Conservation (phyloP, 306 rosid species). For the Psophocarpus tetragonolobus region DNA sequence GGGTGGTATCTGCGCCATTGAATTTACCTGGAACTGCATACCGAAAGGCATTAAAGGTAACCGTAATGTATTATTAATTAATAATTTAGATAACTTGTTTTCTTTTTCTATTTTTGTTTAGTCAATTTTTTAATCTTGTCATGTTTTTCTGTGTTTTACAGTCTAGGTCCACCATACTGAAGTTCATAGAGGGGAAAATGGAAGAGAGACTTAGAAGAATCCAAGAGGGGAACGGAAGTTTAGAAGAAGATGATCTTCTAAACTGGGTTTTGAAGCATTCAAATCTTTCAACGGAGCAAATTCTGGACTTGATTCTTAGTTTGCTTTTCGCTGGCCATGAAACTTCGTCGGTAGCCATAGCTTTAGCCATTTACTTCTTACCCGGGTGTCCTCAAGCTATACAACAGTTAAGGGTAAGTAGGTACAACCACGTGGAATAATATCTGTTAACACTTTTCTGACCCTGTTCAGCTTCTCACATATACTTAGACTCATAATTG, state of each 20-base stretch:
- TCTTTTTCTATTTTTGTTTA: not conserved
- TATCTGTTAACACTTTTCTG: not conserved
- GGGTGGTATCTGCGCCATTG: constrained; percentile 86
- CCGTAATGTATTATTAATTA: too few relatives aligned
- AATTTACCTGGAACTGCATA: constrained; percentile 94
- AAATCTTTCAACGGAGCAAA: constrained; percentile 85
- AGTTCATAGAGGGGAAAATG: constrained; percentile 85
- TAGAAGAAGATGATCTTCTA: constrained; percentile 81
- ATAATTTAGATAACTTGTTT: too few relatives aligned
- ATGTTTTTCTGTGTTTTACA: constrained; percentile 28
- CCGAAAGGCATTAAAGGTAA: constrained; percentile 84
- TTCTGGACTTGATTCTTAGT: constrained; percentile 85
- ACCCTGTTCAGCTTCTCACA: not conserved
- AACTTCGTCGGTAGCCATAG: constrained; percentile 90
- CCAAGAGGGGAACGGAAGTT: constrained; percentile 41
- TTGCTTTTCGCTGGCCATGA: constrained; percentile 98
- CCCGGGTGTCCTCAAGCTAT: constrained; percentile 71
- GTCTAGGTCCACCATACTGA: constrained; percentile 81
- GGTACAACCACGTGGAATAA: not conserved
- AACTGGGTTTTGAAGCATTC: constrained; percentile 92
- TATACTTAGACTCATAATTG: not conserved
- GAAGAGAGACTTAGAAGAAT: constrained; percentile 48
- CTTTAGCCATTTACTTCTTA: constrained; percentile 80
- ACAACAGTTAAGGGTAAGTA: constrained; percentile 67
- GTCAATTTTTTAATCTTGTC: not conserved